Evolutionary conservation across 441 rosid species (phyloP), one percentile per base, ranked within the genome.

Genomic region (Manihot esculenta): DNA sequence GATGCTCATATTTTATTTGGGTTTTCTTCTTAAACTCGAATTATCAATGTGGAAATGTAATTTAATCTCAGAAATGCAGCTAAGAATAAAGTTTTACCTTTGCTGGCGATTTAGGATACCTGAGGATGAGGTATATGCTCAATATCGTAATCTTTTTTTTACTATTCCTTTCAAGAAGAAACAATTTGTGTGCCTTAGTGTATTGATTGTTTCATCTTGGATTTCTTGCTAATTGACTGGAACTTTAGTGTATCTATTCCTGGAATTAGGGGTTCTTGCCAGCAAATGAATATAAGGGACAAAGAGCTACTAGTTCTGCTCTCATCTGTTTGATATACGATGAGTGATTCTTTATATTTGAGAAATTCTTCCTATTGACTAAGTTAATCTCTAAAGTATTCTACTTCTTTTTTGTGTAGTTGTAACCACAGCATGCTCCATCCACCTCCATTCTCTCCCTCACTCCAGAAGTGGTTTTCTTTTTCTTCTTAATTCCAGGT

Each of bases 401-500:
- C 30, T 51, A 10, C 45, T 35, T 49, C 9, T 21, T 35, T 51
- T 47, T 51, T 20, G 27, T 38, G 21, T n/a, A 51, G 5, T 13
- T 53, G 18, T 35, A 11, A 17, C 18, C 9, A 13, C 44, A 50
- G 41, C 13, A n/a, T 51, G 4, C 17, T 55, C 44, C 26, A 41
- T 60, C 7, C 33, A 30, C 33, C 33, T 30, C 33, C 33, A 30
- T 24, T 33, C 72, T 65, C 23, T 45, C 23, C n/a, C 54, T 65
- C 12, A 47, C 33, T 27, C 10, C 7, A 0, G 5, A 57, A 27
- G 30, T 24, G 54, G 8, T 15, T 59, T 20, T 53, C 58, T 38
- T 47, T 47, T 47, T 63, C 59, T 20, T 9, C 54, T 26, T 68
- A 8, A 17, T 62, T 74, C 51, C 84, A 94, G 99, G 93, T 92